Evolutionary conservation across 164 flowering plant species (phyloP).

Genomic region (Kalanchoe fedtschenkoi): DNA sequence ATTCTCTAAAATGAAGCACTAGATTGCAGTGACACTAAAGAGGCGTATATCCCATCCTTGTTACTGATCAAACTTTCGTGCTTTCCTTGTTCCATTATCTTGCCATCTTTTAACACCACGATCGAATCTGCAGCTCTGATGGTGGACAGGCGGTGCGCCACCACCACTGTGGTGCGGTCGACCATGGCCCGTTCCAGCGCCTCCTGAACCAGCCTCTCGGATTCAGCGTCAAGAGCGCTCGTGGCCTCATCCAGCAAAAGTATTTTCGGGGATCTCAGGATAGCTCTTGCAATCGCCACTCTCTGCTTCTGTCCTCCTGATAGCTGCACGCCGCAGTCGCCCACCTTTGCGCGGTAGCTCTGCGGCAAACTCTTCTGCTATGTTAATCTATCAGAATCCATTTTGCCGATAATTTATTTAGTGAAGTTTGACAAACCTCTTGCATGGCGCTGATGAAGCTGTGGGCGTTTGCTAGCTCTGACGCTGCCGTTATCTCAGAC

Average conservation of each 20-base stretch:
- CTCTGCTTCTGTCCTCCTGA: slow-evolving; percentile 39
- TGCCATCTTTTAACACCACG: background rate
- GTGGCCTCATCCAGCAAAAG: slow-evolving; percentile 1
- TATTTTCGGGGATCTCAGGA: slow-evolving; percentile 25
- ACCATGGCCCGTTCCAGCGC: slow-evolving; percentile 3
- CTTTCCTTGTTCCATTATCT: background rate
- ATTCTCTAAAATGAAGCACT: background rate
- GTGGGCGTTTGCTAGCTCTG: slow-evolving; percentile 38
- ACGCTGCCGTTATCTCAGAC: slow-evolving; percentile 25
- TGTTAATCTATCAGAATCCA: too few species aligned
- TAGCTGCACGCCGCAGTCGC: slow-evolving; percentile 28
- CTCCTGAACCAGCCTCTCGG: slow-evolving; percentile 3
- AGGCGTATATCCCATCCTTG: slow-evolving; percentile 1
- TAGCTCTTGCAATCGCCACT: slow-evolving; percentile 36
- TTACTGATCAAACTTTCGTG: background rate
- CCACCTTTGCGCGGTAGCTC: slow-evolving; percentile 28
- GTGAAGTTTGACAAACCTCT: slow-evolving; percentile 15
- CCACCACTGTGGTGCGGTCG: background rate
- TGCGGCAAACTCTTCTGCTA: too few species aligned
- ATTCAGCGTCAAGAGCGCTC: slow-evolving; percentile 2
- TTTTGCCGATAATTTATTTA: background rate
- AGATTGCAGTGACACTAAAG: background rate
- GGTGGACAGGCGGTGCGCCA: slow-evolving; percentile 1
- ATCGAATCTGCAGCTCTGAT: background rate
- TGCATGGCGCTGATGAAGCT: slow-evolving; percentile 28